Conservation (phyloP, 305 asterid species). For the Fraxinus floribunda region DNA sequence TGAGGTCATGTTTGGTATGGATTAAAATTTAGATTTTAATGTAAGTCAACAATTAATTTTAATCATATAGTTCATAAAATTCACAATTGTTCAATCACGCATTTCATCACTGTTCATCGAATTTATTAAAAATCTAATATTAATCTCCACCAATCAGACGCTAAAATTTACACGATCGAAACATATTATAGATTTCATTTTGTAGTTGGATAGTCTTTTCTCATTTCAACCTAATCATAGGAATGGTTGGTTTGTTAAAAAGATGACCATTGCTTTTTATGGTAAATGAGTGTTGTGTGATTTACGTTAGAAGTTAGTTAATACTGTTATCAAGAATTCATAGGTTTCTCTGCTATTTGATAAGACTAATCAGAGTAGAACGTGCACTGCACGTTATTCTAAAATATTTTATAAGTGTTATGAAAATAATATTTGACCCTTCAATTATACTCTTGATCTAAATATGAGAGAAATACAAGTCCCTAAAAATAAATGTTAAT, state of each 20-base stretch:
- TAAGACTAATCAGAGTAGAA: not conserved
- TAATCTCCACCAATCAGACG: not conserved
- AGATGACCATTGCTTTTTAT: not conserved
- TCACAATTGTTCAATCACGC: not conserved
- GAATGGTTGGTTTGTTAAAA: not conserved
- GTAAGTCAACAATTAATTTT: not conserved
- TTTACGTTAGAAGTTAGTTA: not conserved
- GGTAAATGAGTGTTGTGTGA: not conserved
- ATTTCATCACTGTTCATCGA: not conserved
- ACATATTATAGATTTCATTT: not conserved
- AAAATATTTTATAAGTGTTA: too few relatives aligned
- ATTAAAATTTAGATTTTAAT: too few relatives aligned
- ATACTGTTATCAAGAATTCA: not conserved
- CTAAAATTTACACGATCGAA: not conserved
- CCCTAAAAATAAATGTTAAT: too few relatives aligned
- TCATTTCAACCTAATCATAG: not conserved
- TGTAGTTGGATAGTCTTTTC: not conserved
- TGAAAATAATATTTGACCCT: not conserved
- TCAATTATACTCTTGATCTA: too few relatives aligned
- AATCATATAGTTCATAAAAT: not conserved
- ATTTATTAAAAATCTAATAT: too few relatives aligned
- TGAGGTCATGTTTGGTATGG: too few relatives aligned
- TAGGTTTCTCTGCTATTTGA: not conserved
- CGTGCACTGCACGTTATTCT: not conserved
- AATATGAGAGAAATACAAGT: not conserved